Evolutionary conservation across 2,329 filamentous ascomycete genomes (phyloP).

Genomic region (Hypoxylon sp.): DNA sequence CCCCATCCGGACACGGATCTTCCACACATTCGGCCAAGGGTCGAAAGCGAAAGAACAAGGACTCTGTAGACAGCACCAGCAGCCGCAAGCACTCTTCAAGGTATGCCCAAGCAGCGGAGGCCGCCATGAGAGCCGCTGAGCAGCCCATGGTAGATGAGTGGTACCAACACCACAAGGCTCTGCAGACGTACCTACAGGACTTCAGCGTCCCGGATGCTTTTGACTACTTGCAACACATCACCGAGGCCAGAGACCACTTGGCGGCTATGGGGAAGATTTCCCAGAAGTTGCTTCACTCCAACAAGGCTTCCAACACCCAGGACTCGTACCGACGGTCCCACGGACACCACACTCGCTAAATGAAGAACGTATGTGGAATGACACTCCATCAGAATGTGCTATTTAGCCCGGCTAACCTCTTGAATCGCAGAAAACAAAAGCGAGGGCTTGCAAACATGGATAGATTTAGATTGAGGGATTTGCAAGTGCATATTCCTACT

Average conservation of each 20-base stretch:
- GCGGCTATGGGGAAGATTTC: slow-evolving; percentile 66
- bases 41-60: slow-evolving; percentile 69
- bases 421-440: slow-evolving; percentile 23
- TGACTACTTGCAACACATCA: slow-evolving; percentile 66
- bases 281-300: slow-evolving; percentile 53
- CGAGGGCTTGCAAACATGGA: slow-evolving; percentile 37
- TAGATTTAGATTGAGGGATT: slow-evolving; percentile 33
- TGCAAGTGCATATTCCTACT: slow-evolving; percentile 48
- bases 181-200: slow-evolving; percentile 69
- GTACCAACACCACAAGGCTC: slow-evolving; percentile 72
- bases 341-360: slow-evolving; percentile 55
- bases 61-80: slow-evolving; percentile 58
- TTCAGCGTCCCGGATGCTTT: slow-evolving; percentile 64
- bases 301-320: slow-evolving; percentile 50
- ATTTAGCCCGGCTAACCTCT: slow-evolving; percentile 23
- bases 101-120: slow-evolving; percentile 52
- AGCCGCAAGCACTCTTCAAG: slow-evolving; percentile 66
- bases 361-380: slow-evolving; percentile 48
- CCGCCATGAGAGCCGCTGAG: slow-evolving; percentile 53
- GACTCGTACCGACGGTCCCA: slow-evolving; percentile 54
- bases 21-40: slow-evolving; percentile 58
- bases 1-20: slow-evolving; percentile 54
- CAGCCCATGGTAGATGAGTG: slow-evolving; percentile 65
- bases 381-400: not conserved
- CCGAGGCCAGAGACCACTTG: slow-evolving; percentile 63